These are phyloP conservation scores for Populus tomentosa DNA, from an alignment of 441 rosid genomes.

Conservation along the genomic window DNA sequence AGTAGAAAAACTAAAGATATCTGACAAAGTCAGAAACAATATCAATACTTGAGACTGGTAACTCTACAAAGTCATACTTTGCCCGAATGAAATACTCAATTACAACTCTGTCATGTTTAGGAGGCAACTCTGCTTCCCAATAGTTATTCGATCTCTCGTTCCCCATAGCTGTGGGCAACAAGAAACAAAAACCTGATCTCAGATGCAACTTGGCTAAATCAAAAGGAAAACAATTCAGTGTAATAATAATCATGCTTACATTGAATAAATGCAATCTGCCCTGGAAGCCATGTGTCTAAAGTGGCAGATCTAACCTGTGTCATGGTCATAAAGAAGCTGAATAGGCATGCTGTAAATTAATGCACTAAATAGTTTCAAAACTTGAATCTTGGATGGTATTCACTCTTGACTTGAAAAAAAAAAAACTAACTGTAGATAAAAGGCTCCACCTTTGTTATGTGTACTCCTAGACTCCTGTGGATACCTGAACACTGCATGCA, in stretches of 20 bases:
- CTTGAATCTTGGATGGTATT: neutral
- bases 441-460: slow-evolving; percentile 57
- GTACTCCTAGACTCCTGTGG: slow-evolving; percentile 74
- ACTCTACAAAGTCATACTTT: slow-evolving; percentile 47
- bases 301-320: slow-evolving; percentile 94
- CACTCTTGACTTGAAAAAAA: neutral
- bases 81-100: slow-evolving; percentile 96
- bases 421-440: neutral
- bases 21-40: slow-evolving; percentile 14
- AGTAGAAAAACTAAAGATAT: slow-evolving; percentile 2
- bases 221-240: slow-evolving; percentile 11
- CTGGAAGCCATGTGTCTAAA: slow-evolving; percentile 99
- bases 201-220: neutral
- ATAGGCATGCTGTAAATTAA: neutral
- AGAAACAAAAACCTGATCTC: slow-evolving; percentile 6
- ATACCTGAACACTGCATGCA: slow-evolving; percentile 76
- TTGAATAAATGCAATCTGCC: slow-evolving; percentile 91
- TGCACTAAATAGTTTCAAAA: neutral
- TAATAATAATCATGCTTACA: slow-evolving; percentile 43
- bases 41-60: slow-evolving; percentile 18
- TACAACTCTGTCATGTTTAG: slow-evolving; percentile 88
- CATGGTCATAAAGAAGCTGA: slow-evolving; percentile 2
- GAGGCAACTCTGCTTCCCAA: slow-evolving; percentile 99
- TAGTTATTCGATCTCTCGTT: slow-evolving; percentile 87
- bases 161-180: slow-evolving; percentile 72